Conservation (phyloP, 83 land plant species). For the Diphasiastrum complanatum region DNA sequence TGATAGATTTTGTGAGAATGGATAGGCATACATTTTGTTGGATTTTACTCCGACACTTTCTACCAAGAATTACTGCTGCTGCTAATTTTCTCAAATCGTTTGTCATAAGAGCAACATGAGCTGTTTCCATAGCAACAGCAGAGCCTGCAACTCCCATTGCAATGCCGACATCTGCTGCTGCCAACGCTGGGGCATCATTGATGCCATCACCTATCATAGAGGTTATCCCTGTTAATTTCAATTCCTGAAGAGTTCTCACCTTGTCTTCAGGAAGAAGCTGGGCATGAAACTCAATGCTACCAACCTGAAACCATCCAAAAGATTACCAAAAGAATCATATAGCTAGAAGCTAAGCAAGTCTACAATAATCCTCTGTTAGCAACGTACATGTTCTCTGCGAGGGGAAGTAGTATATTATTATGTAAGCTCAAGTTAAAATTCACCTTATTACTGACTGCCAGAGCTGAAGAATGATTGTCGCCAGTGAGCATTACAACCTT, state of each 20-base stretch:
- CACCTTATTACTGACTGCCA: too few relatives aligned
- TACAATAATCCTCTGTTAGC: too few relatives aligned
- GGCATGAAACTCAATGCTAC: slow-evolving; percentile 49
- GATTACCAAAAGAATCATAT: too few relatives aligned
- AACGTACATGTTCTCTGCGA: too few relatives aligned
- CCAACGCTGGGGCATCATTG: slow-evolving; percentile 92
- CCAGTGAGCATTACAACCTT: too few relatives aligned
- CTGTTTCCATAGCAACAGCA: slow-evolving; percentile 80
- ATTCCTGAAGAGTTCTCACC: slow-evolving; percentile 42
- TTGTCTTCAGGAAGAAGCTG: slow-evolving; percentile 82
- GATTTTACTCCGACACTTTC: slow-evolving; percentile 37
- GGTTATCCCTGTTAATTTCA: slow-evolving; percentile 39
- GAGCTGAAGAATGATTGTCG: too few relatives aligned
- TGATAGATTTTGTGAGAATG: slow-evolving; percentile 51
- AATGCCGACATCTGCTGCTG: slow-evolving; percentile 83
- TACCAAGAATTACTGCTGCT: slow-evolving; percentile 46
- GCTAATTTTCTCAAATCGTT: slow-evolving; percentile 71
- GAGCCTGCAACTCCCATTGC: slow-evolving; percentile 47
- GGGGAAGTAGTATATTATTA: too few relatives aligned
- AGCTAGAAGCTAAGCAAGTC: too few relatives aligned
- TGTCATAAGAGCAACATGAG: slow-evolving; percentile 81
- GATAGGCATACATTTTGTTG: slow-evolving; percentile 52
- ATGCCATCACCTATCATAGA: slow-evolving; percentile 93
- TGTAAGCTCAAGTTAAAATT: too few relatives aligned
- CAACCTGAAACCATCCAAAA: too few relatives aligned